Evolutionary conservation across 1,284 basidiomycete genomes (phyloP).

Genomic region (Crucibulum cyathiforme): DNA sequence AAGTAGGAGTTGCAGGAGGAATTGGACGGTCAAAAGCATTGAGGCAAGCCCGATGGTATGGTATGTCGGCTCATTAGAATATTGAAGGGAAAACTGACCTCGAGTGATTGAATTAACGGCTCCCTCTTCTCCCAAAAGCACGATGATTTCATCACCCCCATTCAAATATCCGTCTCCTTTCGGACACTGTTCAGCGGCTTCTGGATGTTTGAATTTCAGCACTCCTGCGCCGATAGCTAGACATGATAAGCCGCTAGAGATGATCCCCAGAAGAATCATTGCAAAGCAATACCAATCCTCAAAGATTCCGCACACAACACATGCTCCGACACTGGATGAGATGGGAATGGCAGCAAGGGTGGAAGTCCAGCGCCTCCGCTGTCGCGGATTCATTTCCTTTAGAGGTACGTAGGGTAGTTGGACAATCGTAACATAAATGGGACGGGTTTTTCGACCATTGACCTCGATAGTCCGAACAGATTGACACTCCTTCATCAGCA

Average conservation of each 20-base stretch:
- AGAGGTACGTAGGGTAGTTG: not conserved
- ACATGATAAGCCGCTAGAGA: slow-evolving; percentile 32
- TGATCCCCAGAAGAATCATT: slow-evolving; percentile 37
- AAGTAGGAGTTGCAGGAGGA: not conserved
- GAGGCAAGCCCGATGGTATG: not conserved
- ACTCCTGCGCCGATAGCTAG: slow-evolving; percentile 34
- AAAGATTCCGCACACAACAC: slow-evolving; percentile 23
- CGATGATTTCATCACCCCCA: not conserved
- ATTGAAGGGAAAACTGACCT: not conserved
- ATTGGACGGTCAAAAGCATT: not conserved
- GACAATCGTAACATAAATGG: not conserved
- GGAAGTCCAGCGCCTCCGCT: not conserved
- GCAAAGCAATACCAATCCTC: slow-evolving; percentile 33
- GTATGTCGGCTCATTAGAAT: not conserved
- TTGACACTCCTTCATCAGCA: not conserved
- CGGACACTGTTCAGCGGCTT: not conserved
- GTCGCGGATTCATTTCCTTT: not conserved
- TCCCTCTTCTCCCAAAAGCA: not conserved
- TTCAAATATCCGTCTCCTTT: not conserved
- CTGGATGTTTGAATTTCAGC: not conserved
- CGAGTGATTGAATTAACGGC: not conserved
- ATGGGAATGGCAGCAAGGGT: slow-evolving; percentile 20
- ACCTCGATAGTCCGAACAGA: not conserved
- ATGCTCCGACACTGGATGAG: slow-evolving; percentile 24
- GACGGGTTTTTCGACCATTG: not conserved